phyloP scores from a whole-genome alignment of 148 eudicot species.

The Arbutus unedo region DNA sequence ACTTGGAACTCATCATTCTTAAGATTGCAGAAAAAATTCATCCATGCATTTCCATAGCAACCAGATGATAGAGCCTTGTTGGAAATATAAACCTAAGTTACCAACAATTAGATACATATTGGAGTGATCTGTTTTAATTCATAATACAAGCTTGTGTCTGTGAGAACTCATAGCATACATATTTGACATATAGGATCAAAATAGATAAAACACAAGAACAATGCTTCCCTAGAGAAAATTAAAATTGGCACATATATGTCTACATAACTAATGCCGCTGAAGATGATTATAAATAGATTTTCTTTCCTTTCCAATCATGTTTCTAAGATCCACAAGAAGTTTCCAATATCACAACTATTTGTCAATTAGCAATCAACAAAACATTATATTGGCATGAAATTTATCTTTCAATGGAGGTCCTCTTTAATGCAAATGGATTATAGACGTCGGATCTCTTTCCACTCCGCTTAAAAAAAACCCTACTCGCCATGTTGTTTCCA shows the following conservation, averaged over 20 bases:
- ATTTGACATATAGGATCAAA: not conserved
- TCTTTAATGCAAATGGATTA: not conserved
- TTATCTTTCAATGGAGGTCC: not conserved
- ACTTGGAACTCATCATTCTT: not conserved
- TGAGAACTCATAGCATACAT: not conserved
- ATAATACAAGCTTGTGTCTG: not conserved
- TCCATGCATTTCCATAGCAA: not conserved
- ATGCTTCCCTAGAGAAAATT: no score
- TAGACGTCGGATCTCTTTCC: not conserved
- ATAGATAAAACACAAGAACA: not conserved
- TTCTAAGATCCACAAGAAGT: not conserved
- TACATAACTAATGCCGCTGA: not conserved
- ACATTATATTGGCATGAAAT: not conserved
- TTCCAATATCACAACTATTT: not conserved
- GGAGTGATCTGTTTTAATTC: not conserved
- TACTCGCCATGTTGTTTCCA: not conserved
- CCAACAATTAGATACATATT: not conserved
- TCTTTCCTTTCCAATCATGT: not conserved
- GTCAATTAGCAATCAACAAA: conserved; percentile 2
- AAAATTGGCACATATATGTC: no score
- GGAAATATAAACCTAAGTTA: not conserved
- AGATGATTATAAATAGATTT: not conserved
- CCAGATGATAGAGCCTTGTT: not conserved
- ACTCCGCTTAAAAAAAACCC: not conserved
- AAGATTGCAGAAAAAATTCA: not conserved